Evolutionary conservation across 495 filamentous ascomycete species (phyloP), one percentile per base, ranked within the genome.

Genomic region (Talaromyces wortmannii): DNA sequence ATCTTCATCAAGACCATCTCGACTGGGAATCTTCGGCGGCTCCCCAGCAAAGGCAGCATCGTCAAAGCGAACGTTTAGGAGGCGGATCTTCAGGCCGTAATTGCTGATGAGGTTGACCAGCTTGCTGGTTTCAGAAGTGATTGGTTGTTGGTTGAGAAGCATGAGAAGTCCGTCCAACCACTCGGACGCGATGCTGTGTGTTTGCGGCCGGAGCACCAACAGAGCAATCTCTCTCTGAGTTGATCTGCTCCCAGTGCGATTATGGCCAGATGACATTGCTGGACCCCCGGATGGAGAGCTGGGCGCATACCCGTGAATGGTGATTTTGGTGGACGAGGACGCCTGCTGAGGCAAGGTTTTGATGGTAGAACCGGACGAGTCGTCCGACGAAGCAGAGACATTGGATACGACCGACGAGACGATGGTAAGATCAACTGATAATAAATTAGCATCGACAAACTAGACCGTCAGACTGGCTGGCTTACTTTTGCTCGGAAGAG

Each of bases 121-220:
- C 65, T 92, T 94, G 60, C 83, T 89, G 6, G 94, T 97, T 68
- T 97, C 92, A 17, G 89, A 79, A n/a, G 95, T 99, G 68, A 99
- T 96, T 10, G 94, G 94, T 44, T 91, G 84, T 65, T 99, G 94
- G 64, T 91, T 90, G 31, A 99, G 78, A 43, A 99, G 73, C 91
- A 99, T 95, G 23, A 97, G 81, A 49, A 99, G 71, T 1, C 95
- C 95, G 65, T 99, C 95, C 0, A 97, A 74, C 94, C 94, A 99
- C 69, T 99, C 95, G 2, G 92, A 92, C 10, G 94, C 95, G 18
- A 92, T 66, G 56, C 83, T 88, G 61, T 94, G 89, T 31, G 85
- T 87, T 46, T 84, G 75, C 5, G 95, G 91, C 57, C 89, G 82
- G n/a, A 99, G 78, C 7, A 82, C 87, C 47, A 99, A 76, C 7